Percentiles rank a stretch among this genome's conserved stretches.
Evolutionary conservation across 2,329 filamentous ascomycete species (phyloP).

Genomic region (Westerdykella sp.): DNA sequence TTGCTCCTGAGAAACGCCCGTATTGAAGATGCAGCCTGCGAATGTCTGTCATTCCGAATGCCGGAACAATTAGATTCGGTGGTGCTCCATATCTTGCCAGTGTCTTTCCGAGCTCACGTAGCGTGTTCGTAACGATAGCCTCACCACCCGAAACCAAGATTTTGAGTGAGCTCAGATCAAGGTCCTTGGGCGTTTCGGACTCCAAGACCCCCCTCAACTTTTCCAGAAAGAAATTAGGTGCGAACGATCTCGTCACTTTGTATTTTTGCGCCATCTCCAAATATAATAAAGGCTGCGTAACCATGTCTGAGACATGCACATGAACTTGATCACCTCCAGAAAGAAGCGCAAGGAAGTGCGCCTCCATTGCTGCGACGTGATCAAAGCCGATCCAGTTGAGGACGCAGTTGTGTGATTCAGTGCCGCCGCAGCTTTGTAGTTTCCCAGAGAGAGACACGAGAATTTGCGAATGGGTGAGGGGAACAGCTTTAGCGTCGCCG

Average conservation of each 20-base stretch:
- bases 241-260: slow-evolving; percentile 42
- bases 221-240: slow-evolving; percentile 41
- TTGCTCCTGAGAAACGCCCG: slow-evolving; percentile 27
- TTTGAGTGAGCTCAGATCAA: slow-evolving; percentile 27
- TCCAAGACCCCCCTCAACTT: slow-evolving; percentile 6
- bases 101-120: slow-evolving; percentile 17
- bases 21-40: slow-evolving; percentile 45
- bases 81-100: slow-evolving; percentile 31
- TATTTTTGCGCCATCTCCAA: slow-evolving; percentile 38
- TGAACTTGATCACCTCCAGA: slow-evolving; percentile 43
- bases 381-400: slow-evolving; percentile 50
- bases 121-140: slow-evolving; percentile 37
- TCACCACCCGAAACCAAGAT: slow-evolving; percentile 44
- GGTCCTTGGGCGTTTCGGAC: background rate
- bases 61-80: slow-evolving; percentile 35
- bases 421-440: slow-evolving; percentile 1
- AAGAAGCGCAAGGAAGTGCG: slow-evolving; percentile 46
- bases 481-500: slow-evolving; percentile 48
- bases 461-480: slow-evolving; percentile 41
- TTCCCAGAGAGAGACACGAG: slow-evolving; percentile 41
- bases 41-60: slow-evolving; percentile 52
- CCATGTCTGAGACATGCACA: slow-evolving; percentile 38
- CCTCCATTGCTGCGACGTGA: slow-evolving; percentile 51
- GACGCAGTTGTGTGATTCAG: slow-evolving; percentile 8
- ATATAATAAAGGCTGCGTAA: slow-evolving; percentile 38